phyloP scores from a whole-genome alignment of 805 yeast species.

The Candida xyloterini region DNA sequence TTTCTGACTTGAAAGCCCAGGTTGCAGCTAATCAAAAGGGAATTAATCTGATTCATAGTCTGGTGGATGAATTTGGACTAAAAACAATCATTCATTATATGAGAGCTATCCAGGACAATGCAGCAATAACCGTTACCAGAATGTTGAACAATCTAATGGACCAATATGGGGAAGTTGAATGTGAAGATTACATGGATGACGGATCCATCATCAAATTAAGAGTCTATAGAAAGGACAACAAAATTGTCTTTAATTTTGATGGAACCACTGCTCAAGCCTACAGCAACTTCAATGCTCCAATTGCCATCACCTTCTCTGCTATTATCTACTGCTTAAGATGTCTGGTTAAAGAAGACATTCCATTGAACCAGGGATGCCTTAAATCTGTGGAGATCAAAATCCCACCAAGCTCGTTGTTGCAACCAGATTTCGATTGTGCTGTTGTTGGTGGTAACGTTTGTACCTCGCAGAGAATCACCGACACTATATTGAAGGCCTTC shows the following conservation, averaged over 20 bases:
- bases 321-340: slow-evolving; percentile 84
- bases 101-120: slow-evolving; percentile 79
- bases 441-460: slow-evolving; percentile 95
- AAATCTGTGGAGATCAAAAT: slow-evolving; percentile 67
- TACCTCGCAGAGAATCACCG: slow-evolving; percentile 91
- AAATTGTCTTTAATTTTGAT: slow-evolving; percentile 74
- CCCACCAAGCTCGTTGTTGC: slow-evolving; percentile 62
- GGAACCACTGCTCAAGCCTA: slow-evolving; percentile 87
- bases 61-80: slow-evolving; percentile 62
- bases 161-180: slow-evolving; percentile 45
- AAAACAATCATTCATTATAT: slow-evolving; percentile 65
- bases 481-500: slow-evolving; percentile 82
- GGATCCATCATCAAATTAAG: slow-evolving; percentile 63
- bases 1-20: slow-evolving; percentile 82
- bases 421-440: slow-evolving; percentile 83
- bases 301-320: slow-evolving; percentile 85
- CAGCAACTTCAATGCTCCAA: slow-evolving; percentile 91
- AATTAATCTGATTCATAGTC: slow-evolving; percentile 54
- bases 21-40: slow-evolving; percentile 89
- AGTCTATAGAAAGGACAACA: slow-evolving; percentile 46
- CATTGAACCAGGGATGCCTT: slow-evolving; percentile 90
- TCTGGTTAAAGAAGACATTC: slow-evolving; percentile 81
- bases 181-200: slow-evolving; percentile 74
- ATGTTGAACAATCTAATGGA: slow-evolving; percentile 45
- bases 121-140: slow-evolving; percentile 62